Base-by-base conservation (phyloP, 441 rosid genomes). In the Gossypium trilobum region DNA sequence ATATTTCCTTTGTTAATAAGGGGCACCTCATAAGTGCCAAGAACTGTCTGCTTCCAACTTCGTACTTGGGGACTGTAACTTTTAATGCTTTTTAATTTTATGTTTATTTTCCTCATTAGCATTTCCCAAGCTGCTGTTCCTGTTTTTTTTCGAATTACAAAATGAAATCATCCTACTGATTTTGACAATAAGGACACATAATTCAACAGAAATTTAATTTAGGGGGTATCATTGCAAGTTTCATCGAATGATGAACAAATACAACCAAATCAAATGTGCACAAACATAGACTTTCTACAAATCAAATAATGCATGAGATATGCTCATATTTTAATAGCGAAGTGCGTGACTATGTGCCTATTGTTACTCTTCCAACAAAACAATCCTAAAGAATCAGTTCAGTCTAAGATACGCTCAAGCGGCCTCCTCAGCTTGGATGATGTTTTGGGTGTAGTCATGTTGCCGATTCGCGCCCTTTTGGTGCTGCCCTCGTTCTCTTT, bases 401-500 rank as follows among this genome's bases (percentile, higher is more conserved):
- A 20, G 59, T 62, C 79, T 22, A 25, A 61, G 10, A 82, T 55
- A 42, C 61, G 78, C 70, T 68, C 74, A 54, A 80, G 57, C 48
- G 82, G 77, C 39, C 54, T 73, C 79, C 86, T 81, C 13, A 55
- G 27, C 54, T 67, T 75, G 0, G 61, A 29, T 36, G 31, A 68
- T 56, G 81, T 17, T 73, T 72, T 78, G 1, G 74, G 70, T 1
- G 80, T 78, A 1, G 82, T 80, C 60, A 19, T 0, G 50, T 60
- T 78, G 29, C 74, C 75, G 5, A 9, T 1, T 25, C 51, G 70
- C 62, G n/a, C 64, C 64, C 39, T 59, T 60, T 55, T 83, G 27
- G 52, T 46, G 52, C 59, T 52, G 0, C 1, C 23, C 4, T 64
- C 57, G 56, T 83, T 85, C 70, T 85, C 87, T 27, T 82, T 85